These are phyloP conservation scores for Sporothrix brunneoviolacea DNA, from an alignment of 2,329 filamentous ascomycete genomes.

Conservation along the genomic window DNA sequence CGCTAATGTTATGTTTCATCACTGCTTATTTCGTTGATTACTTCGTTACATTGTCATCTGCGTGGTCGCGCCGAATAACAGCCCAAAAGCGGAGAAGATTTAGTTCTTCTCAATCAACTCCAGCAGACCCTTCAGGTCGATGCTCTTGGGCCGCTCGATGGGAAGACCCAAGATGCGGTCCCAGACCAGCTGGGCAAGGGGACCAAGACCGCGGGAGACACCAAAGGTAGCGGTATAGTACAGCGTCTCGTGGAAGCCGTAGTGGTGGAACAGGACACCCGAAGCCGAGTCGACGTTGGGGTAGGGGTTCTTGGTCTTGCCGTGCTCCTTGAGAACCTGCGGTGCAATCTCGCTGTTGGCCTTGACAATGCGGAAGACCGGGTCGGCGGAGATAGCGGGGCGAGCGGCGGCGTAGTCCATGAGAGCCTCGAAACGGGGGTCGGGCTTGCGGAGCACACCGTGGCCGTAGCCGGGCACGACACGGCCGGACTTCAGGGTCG, in stretches of 20 bases:
- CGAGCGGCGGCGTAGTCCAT: slow-evolving; percentile 90
- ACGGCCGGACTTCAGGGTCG: slow-evolving; percentile 84
- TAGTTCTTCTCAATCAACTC: slow-evolving; percentile 48
- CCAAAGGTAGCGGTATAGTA: slow-evolving; percentile 80
- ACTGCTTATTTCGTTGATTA: no score
- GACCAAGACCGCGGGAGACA: slow-evolving; percentile 68
- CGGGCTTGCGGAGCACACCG: slow-evolving; percentile 91
- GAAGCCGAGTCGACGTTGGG: slow-evolving; percentile 94
- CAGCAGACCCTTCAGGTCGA: slow-evolving; percentile 81
- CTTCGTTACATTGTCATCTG: no score
- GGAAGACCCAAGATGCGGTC: slow-evolving; percentile 87
- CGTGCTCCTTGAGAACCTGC: slow-evolving; percentile 83
- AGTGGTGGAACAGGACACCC: slow-evolving; percentile 95
- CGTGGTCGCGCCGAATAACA: no score
- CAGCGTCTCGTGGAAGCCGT: slow-evolving; percentile 92
- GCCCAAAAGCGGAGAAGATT: no score
- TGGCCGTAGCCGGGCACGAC: slow-evolving; percentile 95
- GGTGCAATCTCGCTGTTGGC: slow-evolving; percentile 90
- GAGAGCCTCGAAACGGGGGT: slow-evolving; percentile 90
- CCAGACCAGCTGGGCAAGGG: slow-evolving; percentile 92
- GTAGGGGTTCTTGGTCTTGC: slow-evolving; percentile 97
- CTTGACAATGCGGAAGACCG: slow-evolving; percentile 90
- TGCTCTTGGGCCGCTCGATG: slow-evolving; percentile 97
- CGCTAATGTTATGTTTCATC: no score
- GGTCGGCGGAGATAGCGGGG: slow-evolving; percentile 77